phyloP scores from a whole-genome alignment of 1,139 yeast genomes.

The Sugiyamaella paludigena region DNA sequence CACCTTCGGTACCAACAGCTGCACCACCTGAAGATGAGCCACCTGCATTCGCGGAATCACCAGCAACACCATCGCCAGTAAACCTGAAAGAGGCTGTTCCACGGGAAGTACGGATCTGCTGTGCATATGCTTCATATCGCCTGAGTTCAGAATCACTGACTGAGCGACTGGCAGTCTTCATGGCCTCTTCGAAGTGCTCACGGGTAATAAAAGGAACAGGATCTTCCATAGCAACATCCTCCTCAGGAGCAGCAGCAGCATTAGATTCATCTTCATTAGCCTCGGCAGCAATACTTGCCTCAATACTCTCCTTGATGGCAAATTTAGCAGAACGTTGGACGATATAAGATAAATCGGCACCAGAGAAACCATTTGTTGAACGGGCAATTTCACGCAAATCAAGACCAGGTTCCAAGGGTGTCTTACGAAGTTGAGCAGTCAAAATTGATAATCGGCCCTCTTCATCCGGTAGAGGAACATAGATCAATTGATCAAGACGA shows the following conservation, averaged over 20 bases:
- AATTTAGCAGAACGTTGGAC: conserved; percentile 98
- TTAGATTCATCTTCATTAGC: conserved; percentile 44
- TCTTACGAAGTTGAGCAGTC: conserved; percentile 94
- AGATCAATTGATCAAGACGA: conserved; percentile 95
- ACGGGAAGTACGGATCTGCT: conserved; percentile 92
- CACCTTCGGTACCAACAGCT: conserved; percentile 71
- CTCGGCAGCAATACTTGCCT: conserved; percentile 60
- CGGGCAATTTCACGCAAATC: conserved; percentile 85
- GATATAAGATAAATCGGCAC: conserved; percentile 97
- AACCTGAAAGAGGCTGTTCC: conserved; percentile 58
- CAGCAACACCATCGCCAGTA: conserved; percentile 34
- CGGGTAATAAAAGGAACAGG: conserved; percentile 95
- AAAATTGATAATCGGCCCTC: conserved; percentile 88
- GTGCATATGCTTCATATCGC: conserved; percentile 98
- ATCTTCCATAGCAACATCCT: conserved; percentile 66
- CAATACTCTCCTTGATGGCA: conserved; percentile 97
- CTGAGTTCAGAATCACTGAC: conserved; percentile 97
- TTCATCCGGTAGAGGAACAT: conserved; percentile 98
- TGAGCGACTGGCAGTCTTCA: conserved; percentile 98
- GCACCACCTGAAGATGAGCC: conserved; percentile 42
- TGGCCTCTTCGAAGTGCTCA: conserved; percentile 95
- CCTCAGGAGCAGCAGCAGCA: conserved; percentile 60
- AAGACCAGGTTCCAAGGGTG: conserved; percentile 97
- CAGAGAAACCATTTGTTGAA: conserved; percentile 94
- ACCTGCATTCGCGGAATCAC: conserved; percentile 33